Evolutionary conservation across 1,284 basidiomycete species (phyloP).

Genomic region (Pyrrhoderma lamaoense): DNA sequence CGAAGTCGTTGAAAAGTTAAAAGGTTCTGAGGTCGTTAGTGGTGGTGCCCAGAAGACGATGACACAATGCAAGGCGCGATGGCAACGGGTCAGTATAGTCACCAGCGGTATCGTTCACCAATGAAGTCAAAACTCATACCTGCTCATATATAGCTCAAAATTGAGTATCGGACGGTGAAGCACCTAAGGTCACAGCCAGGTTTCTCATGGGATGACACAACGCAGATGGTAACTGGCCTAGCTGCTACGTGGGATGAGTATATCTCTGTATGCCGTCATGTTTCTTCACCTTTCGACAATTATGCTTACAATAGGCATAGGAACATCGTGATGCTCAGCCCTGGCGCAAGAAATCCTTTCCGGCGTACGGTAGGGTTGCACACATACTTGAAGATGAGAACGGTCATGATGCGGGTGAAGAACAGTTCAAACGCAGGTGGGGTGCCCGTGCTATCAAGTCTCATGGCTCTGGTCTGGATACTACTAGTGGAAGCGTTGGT

Average conservation of each 20-base stretch:
- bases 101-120: neutral
- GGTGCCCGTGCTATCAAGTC: neutral
- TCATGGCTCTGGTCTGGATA: neutral
- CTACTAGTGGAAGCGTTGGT: no score
- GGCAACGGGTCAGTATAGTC: slow-evolving; percentile 12
- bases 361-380: slow-evolving; percentile 7
- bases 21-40: slow-evolving; percentile 7
- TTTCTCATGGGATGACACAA: slow-evolving; percentile 13
- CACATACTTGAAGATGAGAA: slow-evolving; percentile 8
- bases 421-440: slow-evolving; percentile 6
- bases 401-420: slow-evolving; percentile 1
- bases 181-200: slow-evolving; percentile 11
- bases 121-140: neutral
- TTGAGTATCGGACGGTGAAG: slow-evolving; percentile 14
- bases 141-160: slow-evolving; percentile 10
- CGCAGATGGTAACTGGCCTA: slow-evolving; percentile 2
- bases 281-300: neutral
- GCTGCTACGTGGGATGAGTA: slow-evolving; percentile 11
- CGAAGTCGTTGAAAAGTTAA: slow-evolving; percentile 4
- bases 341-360: slow-evolving; percentile 13
- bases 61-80: slow-evolving; percentile 15
- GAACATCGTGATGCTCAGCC: slow-evolving; percentile 14
- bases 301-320: neutral
- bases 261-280: slow-evolving; percentile 1
- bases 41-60: slow-evolving; percentile 14